These are phyloP conservation scores for Zancudomyces culisetae DNA, from an alignment of 371 early-diverging fungal species.

Conservation along the genomic window DNA sequence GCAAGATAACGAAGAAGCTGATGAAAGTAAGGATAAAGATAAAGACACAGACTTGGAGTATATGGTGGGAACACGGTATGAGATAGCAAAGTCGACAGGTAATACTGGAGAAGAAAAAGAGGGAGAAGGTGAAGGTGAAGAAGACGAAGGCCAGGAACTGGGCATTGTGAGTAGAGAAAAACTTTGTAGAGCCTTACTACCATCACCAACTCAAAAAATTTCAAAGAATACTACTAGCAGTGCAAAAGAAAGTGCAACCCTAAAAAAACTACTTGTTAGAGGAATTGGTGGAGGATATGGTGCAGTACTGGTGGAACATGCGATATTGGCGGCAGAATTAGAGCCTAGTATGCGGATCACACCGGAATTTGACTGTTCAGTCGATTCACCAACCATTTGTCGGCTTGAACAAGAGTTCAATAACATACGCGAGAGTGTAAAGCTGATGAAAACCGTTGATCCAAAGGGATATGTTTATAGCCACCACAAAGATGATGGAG, in stretches of 20 bases:
- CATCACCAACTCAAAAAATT: too few species aligned
- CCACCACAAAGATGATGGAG: constrained; percentile 10
- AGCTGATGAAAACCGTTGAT: constrained; percentile 9
- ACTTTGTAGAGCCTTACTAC: constrained; percentile 72
- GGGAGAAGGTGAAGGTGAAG: too few species aligned
- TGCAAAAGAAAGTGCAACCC: too few species aligned
- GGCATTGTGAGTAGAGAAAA: constrained; percentile 42
- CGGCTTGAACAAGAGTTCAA: constrained; percentile 21
- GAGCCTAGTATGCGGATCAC: constrained; percentile 34
- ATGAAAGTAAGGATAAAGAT: too few species aligned
- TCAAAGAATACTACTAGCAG: too few species aligned
- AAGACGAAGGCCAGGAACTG: too few species aligned
- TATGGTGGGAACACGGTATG: too few species aligned
- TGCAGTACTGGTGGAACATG: constrained; percentile 76
- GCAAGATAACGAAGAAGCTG: too few species aligned
- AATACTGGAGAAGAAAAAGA: too few species aligned
- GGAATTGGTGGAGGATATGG: constrained; percentile 55
- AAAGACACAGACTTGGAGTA: too few species aligned
- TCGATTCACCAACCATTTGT: constrained; percentile 12
- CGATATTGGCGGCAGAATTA: constrained; percentile 44
- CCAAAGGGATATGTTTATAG: constrained; percentile 25
- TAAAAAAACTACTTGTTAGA: too few species aligned
- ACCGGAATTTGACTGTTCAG: constrained; percentile 12
- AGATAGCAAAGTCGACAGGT: too few species aligned
- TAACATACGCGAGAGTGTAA: constrained; percentile 23